Percentiles rank a stretch among this genome's conserved stretches.
Evolutionary conservation across 345 rosid genomes (phyloP).

Genomic region (Camelina sativa): DNA sequence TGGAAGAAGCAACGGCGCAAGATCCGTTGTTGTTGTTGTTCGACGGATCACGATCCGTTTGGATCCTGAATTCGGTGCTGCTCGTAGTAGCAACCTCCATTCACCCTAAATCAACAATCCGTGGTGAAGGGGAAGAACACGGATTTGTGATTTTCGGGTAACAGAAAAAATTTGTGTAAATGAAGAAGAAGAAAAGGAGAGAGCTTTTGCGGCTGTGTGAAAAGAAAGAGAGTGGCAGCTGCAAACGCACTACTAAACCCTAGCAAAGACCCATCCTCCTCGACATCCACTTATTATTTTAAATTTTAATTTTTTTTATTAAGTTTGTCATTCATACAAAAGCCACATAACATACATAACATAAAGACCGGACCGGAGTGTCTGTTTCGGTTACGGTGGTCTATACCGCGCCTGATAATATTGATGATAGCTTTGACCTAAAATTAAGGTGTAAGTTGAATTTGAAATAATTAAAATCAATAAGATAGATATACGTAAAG

Average conservation of each 20-base stretch:
- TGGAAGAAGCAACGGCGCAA: conserved; percentile 38
- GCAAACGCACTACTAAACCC: conserved; percentile 65
- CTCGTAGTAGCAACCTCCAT: conserved; percentile 42
- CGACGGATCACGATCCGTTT: conserved; percentile 42
- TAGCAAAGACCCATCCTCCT: conserved; percentile 41
- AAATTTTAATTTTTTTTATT: background rate
- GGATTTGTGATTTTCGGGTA: conserved; percentile 5
- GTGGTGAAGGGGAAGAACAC: background rate
- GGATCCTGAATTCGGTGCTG: conserved; percentile 32
- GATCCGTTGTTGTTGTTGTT: conserved; percentile 49
- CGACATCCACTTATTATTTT: conserved; percentile 21
- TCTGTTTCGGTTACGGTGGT: conserved; percentile 26
- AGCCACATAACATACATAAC: too few species aligned
- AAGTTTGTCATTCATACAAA: background rate
- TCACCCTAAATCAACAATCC: conserved; percentile 15
- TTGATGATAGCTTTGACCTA: too few species aligned
- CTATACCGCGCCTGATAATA: conserved; percentile 23
- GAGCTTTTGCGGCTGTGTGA: conserved; percentile 56
- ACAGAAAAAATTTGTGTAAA: conserved; percentile 2
- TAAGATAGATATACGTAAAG: too few species aligned
- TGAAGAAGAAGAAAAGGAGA: conserved; percentile 12
- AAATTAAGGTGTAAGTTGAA: background rate
- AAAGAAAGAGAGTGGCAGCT: background rate
- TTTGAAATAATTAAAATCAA: too few species aligned
- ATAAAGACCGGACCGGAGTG: background rate